These are phyloP conservation scores for Apostasia ramifera DNA, from an alignment of 106 monocot species.

Conservation along the genomic window DNA sequence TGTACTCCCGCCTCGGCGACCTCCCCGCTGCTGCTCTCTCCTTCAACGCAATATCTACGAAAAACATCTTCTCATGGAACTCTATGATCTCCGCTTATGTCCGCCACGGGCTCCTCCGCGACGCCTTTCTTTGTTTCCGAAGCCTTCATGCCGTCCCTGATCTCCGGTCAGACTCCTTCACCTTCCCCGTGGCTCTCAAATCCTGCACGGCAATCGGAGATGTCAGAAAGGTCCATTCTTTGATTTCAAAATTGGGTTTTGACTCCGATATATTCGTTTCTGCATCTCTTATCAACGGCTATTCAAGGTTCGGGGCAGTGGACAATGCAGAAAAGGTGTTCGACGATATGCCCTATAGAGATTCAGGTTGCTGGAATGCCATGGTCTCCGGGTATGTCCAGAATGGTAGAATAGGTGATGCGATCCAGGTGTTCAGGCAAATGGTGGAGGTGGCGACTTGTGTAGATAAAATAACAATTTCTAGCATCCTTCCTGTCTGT, in stretches of 20 bases:
- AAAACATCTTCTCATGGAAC: conserved; percentile 44
- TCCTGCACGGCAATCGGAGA: conserved; percentile 25
- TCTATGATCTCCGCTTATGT: conserved; percentile 43
- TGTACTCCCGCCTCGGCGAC: conserved; percentile 58
- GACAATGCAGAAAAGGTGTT: conserved; percentile 37
- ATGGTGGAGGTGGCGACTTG: conserved; percentile 35
- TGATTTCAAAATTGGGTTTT: conserved; percentile 34
- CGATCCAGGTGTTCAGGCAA: conserved; percentile 26
- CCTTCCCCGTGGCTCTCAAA: conserved; percentile 49
- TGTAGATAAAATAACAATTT: conserved; percentile 39
- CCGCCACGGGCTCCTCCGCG: conserved; percentile 13
- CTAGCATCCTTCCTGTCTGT: conserved; percentile 58
- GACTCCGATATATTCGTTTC: conserved; percentile 18
- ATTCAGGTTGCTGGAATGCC: conserved; percentile 64
- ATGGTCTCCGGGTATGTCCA: conserved; percentile 56
- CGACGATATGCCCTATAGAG: conserved; percentile 43
- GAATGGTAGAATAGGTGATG: conserved; percentile 32
- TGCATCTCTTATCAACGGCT: conserved; percentile 22
- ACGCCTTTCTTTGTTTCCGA: conserved; percentile 28
- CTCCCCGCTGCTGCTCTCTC: conserved; percentile 24
- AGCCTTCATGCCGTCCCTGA: conserved; percentile 15
- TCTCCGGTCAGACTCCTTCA: conserved; percentile 33
- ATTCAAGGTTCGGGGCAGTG: conserved; percentile 27
- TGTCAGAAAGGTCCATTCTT: conserved; percentile 30
- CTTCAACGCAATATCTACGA: conserved; percentile 20